phyloP scores from a whole-genome alignment of 164 flowering plant species.

The Magnolia officinalis region DNA sequence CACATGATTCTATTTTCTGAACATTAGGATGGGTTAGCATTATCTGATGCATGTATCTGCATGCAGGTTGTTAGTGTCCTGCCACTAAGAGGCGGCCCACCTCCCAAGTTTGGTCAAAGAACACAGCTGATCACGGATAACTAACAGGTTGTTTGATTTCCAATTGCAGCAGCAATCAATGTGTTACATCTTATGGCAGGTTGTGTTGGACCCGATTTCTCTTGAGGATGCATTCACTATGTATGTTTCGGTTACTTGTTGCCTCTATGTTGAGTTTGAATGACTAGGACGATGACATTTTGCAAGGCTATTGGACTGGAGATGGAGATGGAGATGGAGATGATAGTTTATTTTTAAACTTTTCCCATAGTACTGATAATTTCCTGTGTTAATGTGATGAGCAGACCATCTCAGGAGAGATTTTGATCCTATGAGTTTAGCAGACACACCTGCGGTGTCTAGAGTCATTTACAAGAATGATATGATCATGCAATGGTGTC shows the following conservation, averaged over 20 bases:
- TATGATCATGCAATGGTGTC: neutral
- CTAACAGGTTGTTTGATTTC: slow-evolving; percentile 32
- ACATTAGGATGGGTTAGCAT: neutral
- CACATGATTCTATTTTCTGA: neutral
- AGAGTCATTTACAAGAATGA: neutral
- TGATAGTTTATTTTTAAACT: neutral
- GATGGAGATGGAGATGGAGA: no score
- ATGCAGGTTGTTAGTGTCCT: slow-evolving; percentile 27
- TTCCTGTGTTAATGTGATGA: neutral
- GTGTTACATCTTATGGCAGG: neutral
- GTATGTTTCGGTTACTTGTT: neutral
- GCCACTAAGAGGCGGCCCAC: slow-evolving; percentile 25
- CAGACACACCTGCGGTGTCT: neutral
- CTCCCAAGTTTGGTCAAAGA: slow-evolving; percentile 30
- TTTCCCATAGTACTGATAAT: neutral
- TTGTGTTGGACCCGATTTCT: neutral
- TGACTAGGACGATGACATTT: neutral
- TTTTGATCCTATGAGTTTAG: neutral
- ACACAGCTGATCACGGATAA: slow-evolving; percentile 30
- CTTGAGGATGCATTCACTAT: neutral
- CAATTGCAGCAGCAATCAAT: slow-evolving; percentile 1
- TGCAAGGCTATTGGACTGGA: neutral
- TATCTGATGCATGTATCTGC: neutral
- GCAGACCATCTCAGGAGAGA: neutral
- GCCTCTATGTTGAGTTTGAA: neutral